phyloP scores from a whole-genome alignment of 345 rosid species.

The Lepidium aucheri region DNA sequence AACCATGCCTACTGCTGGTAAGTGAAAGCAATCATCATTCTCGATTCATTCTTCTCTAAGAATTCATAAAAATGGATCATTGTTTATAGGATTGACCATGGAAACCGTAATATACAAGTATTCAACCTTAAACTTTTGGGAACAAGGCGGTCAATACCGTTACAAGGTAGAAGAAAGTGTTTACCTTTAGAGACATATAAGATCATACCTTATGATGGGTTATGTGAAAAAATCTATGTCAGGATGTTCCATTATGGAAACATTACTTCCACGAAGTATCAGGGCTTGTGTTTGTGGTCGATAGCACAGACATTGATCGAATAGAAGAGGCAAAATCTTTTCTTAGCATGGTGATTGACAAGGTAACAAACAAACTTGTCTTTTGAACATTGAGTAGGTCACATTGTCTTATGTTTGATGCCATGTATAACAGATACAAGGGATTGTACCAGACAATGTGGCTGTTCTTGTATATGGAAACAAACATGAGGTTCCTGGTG shows the following conservation, averaged over 20 bases:
- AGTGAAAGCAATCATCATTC: neutral
- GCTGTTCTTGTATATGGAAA: conserved; percentile 59
- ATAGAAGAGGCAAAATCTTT: conserved; percentile 10
- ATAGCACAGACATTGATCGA: conserved; percentile 20
- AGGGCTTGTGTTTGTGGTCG: conserved; percentile 22
- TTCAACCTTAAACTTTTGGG: conserved; percentile 2
- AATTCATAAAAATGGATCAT: neutral
- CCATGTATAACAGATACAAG: conserved; percentile 4
- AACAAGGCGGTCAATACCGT: neutral
- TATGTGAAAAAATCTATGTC: neutral
- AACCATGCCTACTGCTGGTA: conserved; percentile 9
- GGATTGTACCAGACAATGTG: neutral
- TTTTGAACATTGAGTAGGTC: neutral
- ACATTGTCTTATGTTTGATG: neutral
- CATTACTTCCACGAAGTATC: neutral
- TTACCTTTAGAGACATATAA: neutral
- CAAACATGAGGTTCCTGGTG: conserved; percentile 51
- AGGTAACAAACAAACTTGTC: conserved; percentile 2
- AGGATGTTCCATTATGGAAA: neutral
- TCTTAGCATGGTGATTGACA: conserved; percentile 14
- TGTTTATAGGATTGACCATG: neutral
- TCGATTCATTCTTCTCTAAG: neutral
- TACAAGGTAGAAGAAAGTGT: neutral
- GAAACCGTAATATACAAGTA: conserved; percentile 15
- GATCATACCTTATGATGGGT: neutral